These are phyloP conservation scores for Kurtzmaniella quercitrusa DNA, from an alignment of 1,139 yeast species.

Conservation along the genomic window DNA sequence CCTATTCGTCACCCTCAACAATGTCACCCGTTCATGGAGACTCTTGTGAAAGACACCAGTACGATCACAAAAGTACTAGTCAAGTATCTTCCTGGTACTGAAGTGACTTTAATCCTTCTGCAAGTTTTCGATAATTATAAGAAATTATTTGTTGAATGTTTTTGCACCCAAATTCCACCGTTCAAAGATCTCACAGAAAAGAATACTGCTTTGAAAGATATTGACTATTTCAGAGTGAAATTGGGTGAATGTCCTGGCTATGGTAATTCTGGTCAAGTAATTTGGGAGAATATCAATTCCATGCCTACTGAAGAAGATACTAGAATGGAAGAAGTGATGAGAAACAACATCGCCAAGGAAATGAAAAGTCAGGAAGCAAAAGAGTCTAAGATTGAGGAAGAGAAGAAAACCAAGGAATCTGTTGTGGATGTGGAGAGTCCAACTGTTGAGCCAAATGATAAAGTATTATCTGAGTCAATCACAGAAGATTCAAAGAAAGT, in stretches of 20 bases:
- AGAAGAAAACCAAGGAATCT: background rate
- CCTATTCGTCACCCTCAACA: conserved; percentile 39
- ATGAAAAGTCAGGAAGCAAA: conserved; percentile 1
- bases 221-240: conserved; percentile 62
- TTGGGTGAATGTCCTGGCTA: conserved; percentile 58
- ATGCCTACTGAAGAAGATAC: conserved; percentile 49
- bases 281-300: conserved; percentile 62
- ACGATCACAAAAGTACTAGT: conserved; percentile 60
- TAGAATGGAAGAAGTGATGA: conserved; percentile 45
- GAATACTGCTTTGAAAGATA: conserved; percentile 53
- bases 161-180: conserved; percentile 44
- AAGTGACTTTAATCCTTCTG: conserved; percentile 47
- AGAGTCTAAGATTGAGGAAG: conserved; percentile 1
- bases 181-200: conserved; percentile 53
- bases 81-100: conserved; percentile 52
- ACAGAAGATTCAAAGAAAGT: too few species aligned
- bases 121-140: conserved; percentile 62
- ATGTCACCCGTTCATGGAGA: conserved; percentile 62
- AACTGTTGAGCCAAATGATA: too few species aligned
- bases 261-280: conserved; percentile 61
- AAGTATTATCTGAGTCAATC: too few species aligned
- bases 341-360: conserved; percentile 31
- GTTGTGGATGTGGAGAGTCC: background rate
- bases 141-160: conserved; percentile 51
- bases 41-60: conserved; percentile 60